Base-by-base conservation (phyloP, 805 yeast species). In the Saturnispora sekii region DNA sequence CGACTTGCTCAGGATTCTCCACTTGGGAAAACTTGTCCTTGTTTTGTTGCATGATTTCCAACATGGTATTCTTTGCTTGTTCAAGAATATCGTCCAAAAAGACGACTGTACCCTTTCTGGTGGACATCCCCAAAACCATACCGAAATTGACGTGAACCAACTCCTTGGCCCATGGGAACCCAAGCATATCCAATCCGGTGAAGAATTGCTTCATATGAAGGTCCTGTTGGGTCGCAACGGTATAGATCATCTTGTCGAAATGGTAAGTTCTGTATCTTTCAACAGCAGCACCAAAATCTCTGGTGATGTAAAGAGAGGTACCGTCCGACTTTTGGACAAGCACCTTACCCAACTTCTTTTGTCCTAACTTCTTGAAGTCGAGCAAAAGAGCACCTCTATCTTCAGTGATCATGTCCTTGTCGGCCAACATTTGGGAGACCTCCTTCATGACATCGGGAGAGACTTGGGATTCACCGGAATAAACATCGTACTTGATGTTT, bases 41-140 rank as follows among this genome's bases (percentile, higher is more conserved):
- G 65, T 90, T 93, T 68, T 80, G 80, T 68, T 82, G 79, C 97
- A 93, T 93, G 46, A 93, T 96, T 55, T 86, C 93, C 61, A 88
- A 95, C 96, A 93, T 93, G 58, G 85, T 77, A 45, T 84, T 86
- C 68, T 84, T 84, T 48, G 96, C 88, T 65, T 87, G 96, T 67
- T 90, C 93, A 55, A 93, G 72, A 55, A 93, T 93, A 59, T 78
- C 83, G 66, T 93, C 96, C 58, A 93, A 74, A 74, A 93, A 93
- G n/a, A 93, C 97, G 51, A 93, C 99, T 32, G 96, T 93, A 54
- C 99, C 99, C 67, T 81, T 85, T 72, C 99, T 81, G 48, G 98
- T 93, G 26, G 95, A 84, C 99, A 93, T 93, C 56, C 98, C 98
- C 60, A 78, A 84, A 41, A 93, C 98, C 95, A 93, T 84, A 65